phyloP scores from a whole-genome alignment of 306 rosid species.

The Pueraria montana region DNA sequence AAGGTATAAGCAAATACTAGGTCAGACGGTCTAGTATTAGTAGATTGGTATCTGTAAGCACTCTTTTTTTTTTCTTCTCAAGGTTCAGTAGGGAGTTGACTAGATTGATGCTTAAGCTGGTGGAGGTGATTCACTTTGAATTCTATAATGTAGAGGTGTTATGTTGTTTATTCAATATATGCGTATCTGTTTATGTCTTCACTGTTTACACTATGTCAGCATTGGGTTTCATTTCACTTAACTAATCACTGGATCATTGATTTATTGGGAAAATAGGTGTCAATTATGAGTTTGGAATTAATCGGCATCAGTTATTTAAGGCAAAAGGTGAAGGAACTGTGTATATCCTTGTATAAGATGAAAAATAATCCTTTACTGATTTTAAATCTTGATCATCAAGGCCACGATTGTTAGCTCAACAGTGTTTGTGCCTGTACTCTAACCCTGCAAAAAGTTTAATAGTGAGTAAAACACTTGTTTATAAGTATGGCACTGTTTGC shows the following conservation, averaged over 20 bases:
- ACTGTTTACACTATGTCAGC: neutral
- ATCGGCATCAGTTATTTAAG: neutral
- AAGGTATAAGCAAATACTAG: neutral
- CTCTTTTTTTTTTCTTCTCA: neutral
- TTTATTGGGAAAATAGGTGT: neutral
- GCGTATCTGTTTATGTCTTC: neutral
- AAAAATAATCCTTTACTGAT: neutral
- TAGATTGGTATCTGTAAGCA: neutral
- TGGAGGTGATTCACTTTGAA: neutral
- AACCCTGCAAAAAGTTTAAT: too few relatives aligned
- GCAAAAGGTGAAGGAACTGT: neutral
- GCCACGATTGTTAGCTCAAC: neutral
- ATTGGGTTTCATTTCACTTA: neutral
- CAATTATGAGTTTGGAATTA: neutral
- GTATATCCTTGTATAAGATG: neutral
- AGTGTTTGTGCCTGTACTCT: neutral
- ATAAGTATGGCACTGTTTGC: too few relatives aligned
- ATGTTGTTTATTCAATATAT: slow-evolving; percentile 1
- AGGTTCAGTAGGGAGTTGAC: slow-evolving; percentile 9
- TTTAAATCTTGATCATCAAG: neutral
- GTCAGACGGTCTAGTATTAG: neutral
- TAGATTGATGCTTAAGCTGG: neutral
- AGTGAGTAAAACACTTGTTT: too few relatives aligned
- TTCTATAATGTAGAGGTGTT: neutral
- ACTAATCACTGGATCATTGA: neutral